A percentile compares a stretch with the other conserved stretches of the same genome.
These are phyloP conservation scores for Calocybe gambosa DNA, from an alignment of 1,284 basidiomycete genomes.

Conservation along the genomic window DNA sequence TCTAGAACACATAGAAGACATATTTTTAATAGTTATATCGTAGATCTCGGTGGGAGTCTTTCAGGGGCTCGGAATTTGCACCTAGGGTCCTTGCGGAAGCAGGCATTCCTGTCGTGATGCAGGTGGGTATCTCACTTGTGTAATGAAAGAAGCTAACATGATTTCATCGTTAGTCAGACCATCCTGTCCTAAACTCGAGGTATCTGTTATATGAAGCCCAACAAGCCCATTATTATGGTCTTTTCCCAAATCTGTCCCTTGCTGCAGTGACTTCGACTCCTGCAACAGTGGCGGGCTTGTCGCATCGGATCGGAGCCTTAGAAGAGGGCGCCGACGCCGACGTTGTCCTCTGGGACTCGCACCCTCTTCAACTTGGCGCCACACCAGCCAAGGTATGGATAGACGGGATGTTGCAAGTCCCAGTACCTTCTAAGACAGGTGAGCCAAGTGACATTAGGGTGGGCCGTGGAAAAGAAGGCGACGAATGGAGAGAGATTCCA, in stretches of 20 bases:
- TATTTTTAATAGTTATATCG: not conserved
- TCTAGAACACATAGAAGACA: no score
- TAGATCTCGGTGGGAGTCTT: slow-evolving; percentile 72
- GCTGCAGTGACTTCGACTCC: slow-evolving; percentile 70
- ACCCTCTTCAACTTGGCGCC: slow-evolving; percentile 66
- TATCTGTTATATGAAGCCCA: slow-evolving; percentile 79
- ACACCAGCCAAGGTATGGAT: slow-evolving; percentile 65
- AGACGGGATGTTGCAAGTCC: slow-evolving; percentile 58
- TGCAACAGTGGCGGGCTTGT: slow-evolving; percentile 64
- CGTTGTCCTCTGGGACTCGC: slow-evolving; percentile 60
- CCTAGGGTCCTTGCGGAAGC: slow-evolving; percentile 66
- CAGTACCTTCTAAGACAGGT: slow-evolving; percentile 33
- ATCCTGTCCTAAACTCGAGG: slow-evolving; percentile 62
- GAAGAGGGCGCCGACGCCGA: slow-evolving; percentile 48
- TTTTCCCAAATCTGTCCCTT: slow-evolving; percentile 52
- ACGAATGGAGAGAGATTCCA: slow-evolving; percentile 32
- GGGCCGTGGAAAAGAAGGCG: slow-evolving; percentile 35
- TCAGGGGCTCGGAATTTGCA: slow-evolving; percentile 77
- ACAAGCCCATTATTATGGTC: slow-evolving; percentile 70
- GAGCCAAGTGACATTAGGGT: slow-evolving; percentile 28
- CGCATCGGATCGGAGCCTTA: slow-evolving; percentile 73
- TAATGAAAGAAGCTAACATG: not conserved
- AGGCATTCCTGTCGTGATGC: slow-evolving; percentile 67
- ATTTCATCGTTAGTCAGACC: slow-evolving; percentile 40
- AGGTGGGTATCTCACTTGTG: slow-evolving; percentile 31